Base-by-base conservation (phyloP, 2,329 filamentous ascomycete genomes). In the Camillea tinctor region DNA sequence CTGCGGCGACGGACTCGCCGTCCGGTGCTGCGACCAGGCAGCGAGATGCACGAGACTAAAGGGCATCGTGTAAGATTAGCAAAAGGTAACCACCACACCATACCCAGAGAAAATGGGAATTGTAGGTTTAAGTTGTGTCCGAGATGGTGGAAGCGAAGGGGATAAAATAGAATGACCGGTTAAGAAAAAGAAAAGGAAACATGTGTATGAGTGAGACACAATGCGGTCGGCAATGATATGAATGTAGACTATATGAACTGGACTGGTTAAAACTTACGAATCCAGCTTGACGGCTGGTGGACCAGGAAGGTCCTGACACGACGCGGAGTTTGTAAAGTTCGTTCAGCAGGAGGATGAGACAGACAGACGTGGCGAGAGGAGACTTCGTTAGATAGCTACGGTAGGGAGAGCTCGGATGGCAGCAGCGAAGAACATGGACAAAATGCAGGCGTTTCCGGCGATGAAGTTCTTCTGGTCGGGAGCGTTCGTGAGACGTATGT, bases 21-120 rank as follows among this genome's bases (percentile, higher is more conserved):
- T 67, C 64, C 68, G 71, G 67, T 79, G 79, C 72, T 81, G 80
- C 66, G 81, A 76, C 80, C 81, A 85, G 73, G 80, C 79, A 66
- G 80, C 76, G 62, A 83, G 78, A 64, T 80, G 79, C 60, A 84
- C 80, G 72, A 86, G 81, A 74, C 82, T 86, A 68, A 61, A 55
- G 48, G 59, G 61, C 52, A 57, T 52, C 60, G 66, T 64, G 63
- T 56, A 54, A 26, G 23, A 23, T 30, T 24, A 20, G 36, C 36
- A 44, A 30, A 15, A 15, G 36, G n/a, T n/a, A n/a, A 44, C 13
- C 13, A 17, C 36, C 36, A n/a, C 36, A n/a, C 2, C 36, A 6
- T 2, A 11, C 13, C 13, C 17, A 44, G 53, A 22, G 49, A 9
- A 52, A 53, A 60, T 44, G 50, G 53, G 11, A 21, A 50, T n/a